Evolutionary conservation across 2,329 filamentous ascomycete genomes (phyloP), one percentile per base, ranked within the genome.

Genomic region (Cercospora sp.): DNA sequence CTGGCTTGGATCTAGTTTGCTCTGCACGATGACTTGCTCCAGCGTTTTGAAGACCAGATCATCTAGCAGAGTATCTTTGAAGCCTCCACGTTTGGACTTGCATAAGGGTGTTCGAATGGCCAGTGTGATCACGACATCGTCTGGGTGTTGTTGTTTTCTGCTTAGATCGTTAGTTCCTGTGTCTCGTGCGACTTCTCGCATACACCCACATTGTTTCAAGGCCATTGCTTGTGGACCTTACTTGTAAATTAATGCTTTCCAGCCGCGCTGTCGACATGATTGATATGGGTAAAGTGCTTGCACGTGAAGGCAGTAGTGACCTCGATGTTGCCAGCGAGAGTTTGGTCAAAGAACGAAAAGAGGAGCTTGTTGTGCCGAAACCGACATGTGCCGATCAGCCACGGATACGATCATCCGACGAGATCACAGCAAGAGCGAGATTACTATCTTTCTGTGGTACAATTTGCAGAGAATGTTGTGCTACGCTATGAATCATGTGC

Each of bases 71-170:
- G 93, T 96, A 80, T 99, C 94, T 84, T 97, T 98, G 85, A 99
- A 91, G 48, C 93, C 93, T 72, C 95, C 94, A 86, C 97, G 97
- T 80, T 86, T 86, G 63, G 87, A 93, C 84, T 97, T 97, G 78
- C 90, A 86, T 70, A 99, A 86, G 0, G 95, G 93, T 30, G 94
- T 97, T 66, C 95, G 91, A 76, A 94, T 85, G 33, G 94, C 94
- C 67, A 96, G 87, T 9, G 95, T 99, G 78, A 98, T 97, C 79
- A 99, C 95, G 65, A 99, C 87, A 84, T 99, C 95, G 79, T 98
- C 94, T 74, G 94, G 88, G 80, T 96, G 95, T 85, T 98, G 69
- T 39, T 71, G 67, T 7, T 59, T 67, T 48, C 69, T 71, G 63
- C n/a, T 33, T 16, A 6, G 4, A 13, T 23, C 10, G 45, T 51